Conservation (phyloP, 352 stramenopile genomes). For the Globisporangium orthogonon region DNA sequence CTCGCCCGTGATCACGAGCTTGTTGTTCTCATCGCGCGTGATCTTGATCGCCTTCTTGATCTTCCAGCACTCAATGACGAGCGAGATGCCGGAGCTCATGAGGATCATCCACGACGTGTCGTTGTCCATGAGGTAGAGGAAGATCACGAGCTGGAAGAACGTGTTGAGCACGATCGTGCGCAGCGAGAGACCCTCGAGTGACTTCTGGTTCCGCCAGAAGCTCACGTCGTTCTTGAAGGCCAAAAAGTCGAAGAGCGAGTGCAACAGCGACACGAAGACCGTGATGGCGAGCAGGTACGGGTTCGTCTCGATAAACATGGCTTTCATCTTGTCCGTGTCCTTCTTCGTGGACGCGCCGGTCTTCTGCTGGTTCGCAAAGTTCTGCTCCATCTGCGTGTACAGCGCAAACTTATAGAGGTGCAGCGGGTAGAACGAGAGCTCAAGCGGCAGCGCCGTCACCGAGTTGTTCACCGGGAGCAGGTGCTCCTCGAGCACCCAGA, state of each 20-base stretch:
- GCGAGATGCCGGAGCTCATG: constrained; percentile 64
- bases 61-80: constrained; percentile 91
- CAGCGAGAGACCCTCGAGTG: constrained; percentile 92
- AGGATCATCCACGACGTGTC: constrained; percentile 96
- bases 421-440: constrained; percentile 84
- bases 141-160: constrained; percentile 96
- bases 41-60: constrained; percentile 91
- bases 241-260: constrained; percentile 98
- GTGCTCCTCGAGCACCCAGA: constrained; percentile 90
- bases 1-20: constrained; percentile 72
- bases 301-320: constrained; percentile 97
- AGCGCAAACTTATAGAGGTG: constrained; percentile 90
- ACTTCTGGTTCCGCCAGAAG: constrained; percentile 98
- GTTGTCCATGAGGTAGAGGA: constrained; percentile 97
- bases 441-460: constrained; percentile 65
- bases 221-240: constrained; percentile 99
- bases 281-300: constrained; percentile 94
- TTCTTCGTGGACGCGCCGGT: constrained; percentile 87
- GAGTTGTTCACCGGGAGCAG: constrained; percentile 89
- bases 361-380: constrained; percentile 89
- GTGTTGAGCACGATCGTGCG: constrained; percentile 93
- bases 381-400: constrained; percentile 91
- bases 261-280: constrained; percentile 92
- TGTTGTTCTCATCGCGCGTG: constrained; percentile 72
- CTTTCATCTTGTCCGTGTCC: constrained; percentile 92